Evolutionary conservation across 2,329 filamentous ascomycete genomes (phyloP).

Genomic region (Stenocarpella maydis): DNA sequence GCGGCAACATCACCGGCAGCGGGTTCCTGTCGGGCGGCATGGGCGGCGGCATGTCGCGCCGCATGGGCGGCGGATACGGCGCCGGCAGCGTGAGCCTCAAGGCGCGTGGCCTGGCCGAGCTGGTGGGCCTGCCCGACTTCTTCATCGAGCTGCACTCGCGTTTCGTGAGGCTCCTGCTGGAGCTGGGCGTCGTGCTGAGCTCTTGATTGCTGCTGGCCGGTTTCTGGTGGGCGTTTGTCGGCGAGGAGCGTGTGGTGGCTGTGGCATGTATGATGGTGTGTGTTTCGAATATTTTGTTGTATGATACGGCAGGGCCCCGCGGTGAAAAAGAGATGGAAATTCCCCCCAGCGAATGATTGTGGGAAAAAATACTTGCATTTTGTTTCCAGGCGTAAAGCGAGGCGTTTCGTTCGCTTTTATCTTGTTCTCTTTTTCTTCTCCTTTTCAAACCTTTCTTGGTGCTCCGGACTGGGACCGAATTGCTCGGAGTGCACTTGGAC

Average conservation of each 20-base stretch:
- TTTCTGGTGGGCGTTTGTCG: no score
- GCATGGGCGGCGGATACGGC: conserved; percentile 64
- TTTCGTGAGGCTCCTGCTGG: conserved; percentile 70
- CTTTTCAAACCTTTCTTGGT: no score
- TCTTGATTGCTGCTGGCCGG: conserved; percentile 47
- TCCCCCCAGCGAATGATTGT: no score
- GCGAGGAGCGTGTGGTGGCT: no score
- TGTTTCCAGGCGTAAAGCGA: conserved; percentile 8
- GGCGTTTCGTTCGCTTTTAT: conserved; percentile 10
- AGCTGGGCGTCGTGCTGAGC: conserved; percentile 63
- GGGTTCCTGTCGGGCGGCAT: conserved; percentile 64
- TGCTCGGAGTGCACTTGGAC: not conserved
- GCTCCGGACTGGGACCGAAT: not conserved
- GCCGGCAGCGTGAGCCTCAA: conserved; percentile 58
- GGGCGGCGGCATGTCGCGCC: conserved; percentile 61
- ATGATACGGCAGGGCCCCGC: not conserved
- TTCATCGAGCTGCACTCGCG: conserved; percentile 72
- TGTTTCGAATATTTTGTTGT: conserved; percentile 1
- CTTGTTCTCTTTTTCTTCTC: not conserved
- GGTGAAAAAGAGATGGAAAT: not conserved
- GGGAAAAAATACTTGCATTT: not conserved
- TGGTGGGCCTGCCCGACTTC: conserved; percentile 72
- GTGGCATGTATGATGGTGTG: not conserved
- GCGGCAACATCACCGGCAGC: conserved; percentile 54
- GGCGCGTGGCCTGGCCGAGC: conserved; percentile 69